These are phyloP conservation scores for Trametes gibbosa DNA, from an alignment of 768 basidiomycete species.

Conservation along the genomic window DNA sequence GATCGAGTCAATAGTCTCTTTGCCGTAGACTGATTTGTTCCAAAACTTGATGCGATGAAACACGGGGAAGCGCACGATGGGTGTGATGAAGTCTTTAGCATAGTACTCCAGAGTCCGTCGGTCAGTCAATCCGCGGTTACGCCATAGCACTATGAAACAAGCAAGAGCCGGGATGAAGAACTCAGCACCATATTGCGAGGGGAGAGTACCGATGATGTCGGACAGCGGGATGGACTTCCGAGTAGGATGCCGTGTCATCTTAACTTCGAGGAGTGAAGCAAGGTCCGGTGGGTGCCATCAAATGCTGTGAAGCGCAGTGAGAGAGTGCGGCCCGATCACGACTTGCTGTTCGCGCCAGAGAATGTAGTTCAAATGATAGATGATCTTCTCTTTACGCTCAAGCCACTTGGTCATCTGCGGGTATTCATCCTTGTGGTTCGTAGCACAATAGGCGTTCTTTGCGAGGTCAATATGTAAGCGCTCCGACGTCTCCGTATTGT, in stretches of 20 bases:
- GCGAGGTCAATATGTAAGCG: no score
- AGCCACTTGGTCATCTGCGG: constrained; percentile 14
- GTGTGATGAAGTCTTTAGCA: constrained; percentile 12
- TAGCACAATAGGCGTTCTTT: no score
- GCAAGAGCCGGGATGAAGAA: constrained; percentile 1
- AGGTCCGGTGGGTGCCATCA: constrained; percentile 3
- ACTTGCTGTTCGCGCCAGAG: constrained; percentile 4
- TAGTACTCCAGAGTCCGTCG: neutral
- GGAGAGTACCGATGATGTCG: neutral
- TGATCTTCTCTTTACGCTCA: constrained; percentile 4
- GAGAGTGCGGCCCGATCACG: neutral
- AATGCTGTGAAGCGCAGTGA: neutral
- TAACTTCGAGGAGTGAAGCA: neutral
- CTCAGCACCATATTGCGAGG: neutral
- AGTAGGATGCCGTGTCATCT: constrained; percentile 5
- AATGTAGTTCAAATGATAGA: constrained; percentile 1
- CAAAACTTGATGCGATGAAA: constrained; percentile 34
- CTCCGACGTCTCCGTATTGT: no score
- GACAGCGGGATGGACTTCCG: neutral
- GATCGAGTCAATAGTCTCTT: constrained; percentile 28
- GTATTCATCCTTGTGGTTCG: no score
- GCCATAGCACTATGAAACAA: constrained; percentile 1
- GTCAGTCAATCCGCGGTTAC: neutral
- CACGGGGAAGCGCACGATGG: constrained; percentile 27
- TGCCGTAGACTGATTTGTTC: constrained; percentile 13